Conservation (phyloP, 1,284 basidiomycete genomes). For the Malassezia cuniculi region DNA sequence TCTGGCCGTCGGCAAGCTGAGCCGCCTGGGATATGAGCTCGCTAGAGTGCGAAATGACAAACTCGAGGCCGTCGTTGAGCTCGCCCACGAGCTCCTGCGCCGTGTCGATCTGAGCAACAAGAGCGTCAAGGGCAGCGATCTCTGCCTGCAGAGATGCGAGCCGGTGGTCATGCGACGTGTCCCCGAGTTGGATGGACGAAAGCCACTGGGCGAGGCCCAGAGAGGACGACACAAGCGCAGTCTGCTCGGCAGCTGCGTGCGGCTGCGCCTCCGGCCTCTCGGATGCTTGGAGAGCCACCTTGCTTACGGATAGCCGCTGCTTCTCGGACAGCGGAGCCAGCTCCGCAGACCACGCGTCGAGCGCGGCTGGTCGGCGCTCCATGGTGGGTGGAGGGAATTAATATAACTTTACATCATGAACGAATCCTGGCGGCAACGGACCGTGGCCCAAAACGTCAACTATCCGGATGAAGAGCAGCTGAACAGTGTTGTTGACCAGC, state of each 20-base stretch:
- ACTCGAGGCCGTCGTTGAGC: constrained; percentile 27
- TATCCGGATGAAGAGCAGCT: constrained; percentile 28
- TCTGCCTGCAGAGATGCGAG: not conserved
- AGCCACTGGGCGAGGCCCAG: not conserved
- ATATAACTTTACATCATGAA: not conserved
- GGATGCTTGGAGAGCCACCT: constrained; percentile 1
- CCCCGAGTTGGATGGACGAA: not conserved
- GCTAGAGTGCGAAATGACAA: constrained; percentile 29
- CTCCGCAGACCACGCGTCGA: constrained; percentile 11
- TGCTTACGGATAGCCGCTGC: constrained; percentile 11
- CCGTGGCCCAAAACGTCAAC: constrained; percentile 35
- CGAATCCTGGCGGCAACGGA: constrained; percentile 29
- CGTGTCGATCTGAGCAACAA: constrained; percentile 22
- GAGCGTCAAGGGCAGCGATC: constrained; percentile 7
- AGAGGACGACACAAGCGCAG: too few species aligned
- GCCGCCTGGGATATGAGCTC: constrained; percentile 35
- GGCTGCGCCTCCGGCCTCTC: not conserved
- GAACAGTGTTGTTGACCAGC: constrained; percentile 20
- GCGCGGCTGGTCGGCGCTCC: not conserved
- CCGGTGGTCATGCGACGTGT: not conserved
- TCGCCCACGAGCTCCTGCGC: constrained; percentile 29
- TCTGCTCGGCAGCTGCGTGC: too few species aligned
- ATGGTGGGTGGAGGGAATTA: not conserved
- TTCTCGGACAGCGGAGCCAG: constrained; percentile 7
- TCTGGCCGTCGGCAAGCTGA: constrained; percentile 20